Evolutionary conservation across 352 stramenopile genomes (phyloP), one percentile per base, ranked within the genome.

Genomic region (Globisporangium irregulare): DNA sequence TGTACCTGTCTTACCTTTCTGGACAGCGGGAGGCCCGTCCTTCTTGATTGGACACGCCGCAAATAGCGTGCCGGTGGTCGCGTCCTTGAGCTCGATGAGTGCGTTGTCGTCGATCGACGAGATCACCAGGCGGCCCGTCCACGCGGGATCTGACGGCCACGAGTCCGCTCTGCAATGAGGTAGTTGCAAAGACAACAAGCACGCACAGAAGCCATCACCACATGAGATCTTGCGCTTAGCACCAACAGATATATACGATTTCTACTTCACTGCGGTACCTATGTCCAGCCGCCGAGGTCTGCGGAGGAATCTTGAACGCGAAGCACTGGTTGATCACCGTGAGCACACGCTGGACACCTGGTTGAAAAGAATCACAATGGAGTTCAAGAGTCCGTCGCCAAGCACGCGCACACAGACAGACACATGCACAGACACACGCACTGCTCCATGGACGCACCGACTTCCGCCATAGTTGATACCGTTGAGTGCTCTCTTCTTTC

Each of bases 71-170:
- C 81, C 84, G 0, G 76, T 87, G 54, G 68, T 85, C 25, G 79
- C 64, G 54, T 91, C 83, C 50, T 85, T 84, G 20, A 92, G 69
- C 55, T 90, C 81, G 61, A 92, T 89, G 24, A 83, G 67, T 0
- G 79, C 78, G 7, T 86, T 78, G 32, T 90, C 84, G 20, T 86
- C 81, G 22, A 79, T 79, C 18, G 77, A 78, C 20, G 78, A 88
- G 51, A 92, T 82, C n/a, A 87, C 75, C 50, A 90, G 66, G 15
- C 80, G 74, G 8, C 84, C 84, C 14, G 78, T 90, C 84, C 84
- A 92, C 32, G 77, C 74, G 9, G 81, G 84, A 0, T 85, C 82
- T 18, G 72, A 77, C 1, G 84, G 82, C 84, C 38, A 46, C 2
- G 38, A 46, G 38, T 46, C 38, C 38, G 38, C 10, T 46, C 38